Evolutionary conservation across 1,139 yeast genomes (phyloP).

Genomic region (Kodamaea fungicola): DNA sequence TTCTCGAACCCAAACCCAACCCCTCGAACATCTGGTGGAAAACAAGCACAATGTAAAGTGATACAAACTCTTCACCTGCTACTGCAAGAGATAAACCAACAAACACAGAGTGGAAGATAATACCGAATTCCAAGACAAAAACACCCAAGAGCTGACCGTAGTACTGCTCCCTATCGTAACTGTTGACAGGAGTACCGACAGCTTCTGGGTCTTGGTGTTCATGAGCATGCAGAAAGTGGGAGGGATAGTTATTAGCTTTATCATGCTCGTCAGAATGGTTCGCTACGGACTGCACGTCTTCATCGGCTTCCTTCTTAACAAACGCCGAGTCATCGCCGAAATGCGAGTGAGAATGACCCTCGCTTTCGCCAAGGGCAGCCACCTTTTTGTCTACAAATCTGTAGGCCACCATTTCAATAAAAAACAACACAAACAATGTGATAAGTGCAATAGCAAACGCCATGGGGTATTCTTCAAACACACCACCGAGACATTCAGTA

Average conservation of each 20-base stretch:
- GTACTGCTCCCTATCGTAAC: slow-evolving; percentile 29
- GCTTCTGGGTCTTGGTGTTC: slow-evolving; percentile 56
- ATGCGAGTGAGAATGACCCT: slow-evolving; percentile 44
- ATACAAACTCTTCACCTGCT: slow-evolving; percentile 67
- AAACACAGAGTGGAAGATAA: slow-evolving; percentile 77
- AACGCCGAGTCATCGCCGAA: slow-evolving; percentile 41
- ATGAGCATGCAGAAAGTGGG: slow-evolving; percentile 46
- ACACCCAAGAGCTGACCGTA: slow-evolving; percentile 44
- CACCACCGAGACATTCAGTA: slow-evolving; percentile 52
- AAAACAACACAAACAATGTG: slow-evolving; percentile 49
- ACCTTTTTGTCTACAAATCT: slow-evolving; percentile 43
- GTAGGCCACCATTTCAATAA: slow-evolving; percentile 55
- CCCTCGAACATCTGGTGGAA: slow-evolving; percentile 96
- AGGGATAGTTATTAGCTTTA: slow-evolving; percentile 26
- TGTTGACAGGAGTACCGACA: slow-evolving; percentile 38
- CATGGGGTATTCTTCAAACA: slow-evolving; percentile 56
- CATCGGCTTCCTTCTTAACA: slow-evolving; percentile 20
- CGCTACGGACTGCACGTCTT: slow-evolving; percentile 10
- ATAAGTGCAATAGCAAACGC: slow-evolving; percentile 63
- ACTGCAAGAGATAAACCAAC: slow-evolving; percentile 74
- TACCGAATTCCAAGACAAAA: slow-evolving; percentile 72
- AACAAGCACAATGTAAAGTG: slow-evolving; percentile 73
- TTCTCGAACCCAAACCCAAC: slow-evolving; percentile 82
- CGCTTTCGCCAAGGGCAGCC: slow-evolving; percentile 13
- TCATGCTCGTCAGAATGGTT: slow-evolving; percentile 20